Base-by-base conservation (phyloP, 2,329 filamentous ascomycete genomes). In the Diaporthe sp. region DNA sequence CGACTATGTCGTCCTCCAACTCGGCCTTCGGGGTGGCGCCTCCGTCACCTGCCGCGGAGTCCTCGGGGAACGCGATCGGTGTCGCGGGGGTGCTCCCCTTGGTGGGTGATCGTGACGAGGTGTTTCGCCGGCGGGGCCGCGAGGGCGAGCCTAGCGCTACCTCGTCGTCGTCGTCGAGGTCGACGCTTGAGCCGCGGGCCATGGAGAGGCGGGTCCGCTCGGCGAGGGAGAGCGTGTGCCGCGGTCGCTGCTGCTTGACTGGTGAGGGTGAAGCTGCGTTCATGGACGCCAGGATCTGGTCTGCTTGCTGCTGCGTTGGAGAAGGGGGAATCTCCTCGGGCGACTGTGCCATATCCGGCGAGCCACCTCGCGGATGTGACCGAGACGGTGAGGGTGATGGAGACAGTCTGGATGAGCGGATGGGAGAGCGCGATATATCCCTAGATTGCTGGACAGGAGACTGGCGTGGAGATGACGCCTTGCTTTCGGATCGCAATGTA, bases 151-250 rank as follows among this genome's bases (percentile, higher is more conserved):
- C 39, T 5, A 59, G 39, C 1, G 19, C 70, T 3, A 49, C 19
- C n/a, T 80, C 78, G 17, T 79, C 77, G 2, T 78, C 73, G 13
- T 80, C 78, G 46, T 81, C 77, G 28, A 71, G 39, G 25, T 65
- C 65, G 5, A 79, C 80, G 22, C 82, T 83, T 1, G 91, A 89
- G 62, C 90, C 86, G 4, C 92, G 88, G 0, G 92, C 91, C 92
- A 98, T 96, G 25, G 94, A 95, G 72, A 95, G 88, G 25, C 94
- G 91, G 0, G 96, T 97, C 65, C 95, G 93, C 81, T 97, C 95
- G 5, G 93, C 89, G 0, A 97, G 88, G 0, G 93, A 92, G 12
- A 93, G 83, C 0, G 88, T 89, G 69, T 91, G 90, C 0, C 90
- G 87, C 0, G 86, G 84, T 74, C 86, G 88, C 2, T 78, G 51